Conservation (phyloP, 2,329 filamentous ascomycete genomes). For the Sodiomyces alkalinus region DNA sequence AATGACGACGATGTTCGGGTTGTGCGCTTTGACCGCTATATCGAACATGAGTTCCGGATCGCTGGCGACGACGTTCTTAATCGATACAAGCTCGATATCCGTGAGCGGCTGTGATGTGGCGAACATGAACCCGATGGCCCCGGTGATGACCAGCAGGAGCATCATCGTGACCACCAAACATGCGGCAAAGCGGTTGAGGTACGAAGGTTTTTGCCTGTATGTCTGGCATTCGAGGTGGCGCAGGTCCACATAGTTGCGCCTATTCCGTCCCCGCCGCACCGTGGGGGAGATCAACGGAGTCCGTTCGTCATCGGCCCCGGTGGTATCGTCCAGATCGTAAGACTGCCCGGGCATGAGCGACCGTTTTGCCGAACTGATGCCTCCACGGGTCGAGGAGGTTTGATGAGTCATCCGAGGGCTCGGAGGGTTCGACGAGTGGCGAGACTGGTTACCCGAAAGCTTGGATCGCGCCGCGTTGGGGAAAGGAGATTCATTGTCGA, state of each 20-base stretch:
- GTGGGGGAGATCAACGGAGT: constrained; percentile 58
- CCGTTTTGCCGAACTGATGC: constrained; percentile 23
- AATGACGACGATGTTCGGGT: constrained; percentile 84
- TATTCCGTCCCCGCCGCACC: constrained; percentile 43
- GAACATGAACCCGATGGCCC: constrained; percentile 76
- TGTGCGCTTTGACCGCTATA: constrained; percentile 71
- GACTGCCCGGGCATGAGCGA: constrained; percentile 35
- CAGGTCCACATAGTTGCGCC: constrained; percentile 38
- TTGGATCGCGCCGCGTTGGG: constrained; percentile 50
- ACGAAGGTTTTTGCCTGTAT: constrained; percentile 45
- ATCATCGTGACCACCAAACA: constrained; percentile 75
- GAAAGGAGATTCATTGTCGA: constrained; percentile 68
- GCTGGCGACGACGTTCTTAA: constrained; percentile 82
- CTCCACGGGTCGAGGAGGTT: constrained; percentile 5
- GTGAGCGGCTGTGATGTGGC: constrained; percentile 78
- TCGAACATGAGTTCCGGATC: constrained; percentile 95
- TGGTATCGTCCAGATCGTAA: constrained; percentile 71
- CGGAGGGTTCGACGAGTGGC: constrained; percentile 51
- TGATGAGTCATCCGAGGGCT: constrained; percentile 45
- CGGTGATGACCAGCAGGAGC: constrained; percentile 67
- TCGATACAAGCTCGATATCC: constrained; percentile 62
- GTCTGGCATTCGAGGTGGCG: constrained; percentile 62
- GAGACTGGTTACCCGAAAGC: constrained; percentile 37
- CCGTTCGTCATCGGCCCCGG: constrained; percentile 71
- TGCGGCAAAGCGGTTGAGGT: constrained; percentile 63